A percentile compares a stretch with the other conserved stretches of the same genome.
phyloP scores from a whole-genome alignment of 495 filamentous ascomycete genomes.

The Penicillium angulare region DNA sequence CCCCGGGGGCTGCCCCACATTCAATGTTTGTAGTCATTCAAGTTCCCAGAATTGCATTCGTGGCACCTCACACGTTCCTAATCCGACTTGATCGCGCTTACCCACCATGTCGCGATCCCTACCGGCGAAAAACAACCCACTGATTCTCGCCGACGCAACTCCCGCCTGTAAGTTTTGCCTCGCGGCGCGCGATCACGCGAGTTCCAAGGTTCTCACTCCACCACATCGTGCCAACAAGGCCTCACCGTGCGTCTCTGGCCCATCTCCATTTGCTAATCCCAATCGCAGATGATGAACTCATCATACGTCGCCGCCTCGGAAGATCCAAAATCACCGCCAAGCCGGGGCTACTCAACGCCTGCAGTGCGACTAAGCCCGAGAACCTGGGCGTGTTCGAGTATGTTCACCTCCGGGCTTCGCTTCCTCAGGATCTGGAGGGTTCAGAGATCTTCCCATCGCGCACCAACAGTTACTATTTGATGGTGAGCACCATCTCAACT shows the following conservation, averaged over 20 bases:
- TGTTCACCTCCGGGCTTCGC: constrained; percentile 85
- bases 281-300: constrained; percentile 70
- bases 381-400: constrained; percentile 88
- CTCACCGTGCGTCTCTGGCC: constrained; percentile 4
- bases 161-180: constrained; percentile 58
- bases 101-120: constrained; percentile 64
- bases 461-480: constrained; percentile 92
- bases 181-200: constrained; percentile 14
- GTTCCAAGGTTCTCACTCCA: constrained; percentile 3
- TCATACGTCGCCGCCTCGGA: constrained; percentile 79
- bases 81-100: too few relatives aligned
- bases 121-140: constrained; percentile 71
- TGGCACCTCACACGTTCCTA: not conserved
- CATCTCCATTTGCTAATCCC: constrained; percentile 23
- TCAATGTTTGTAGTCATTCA: not conserved
- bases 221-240: not conserved
- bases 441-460: constrained; percentile 86
- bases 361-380: constrained; percentile 64
- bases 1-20: not conserved
- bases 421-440: constrained; percentile 79
- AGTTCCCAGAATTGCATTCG: too few relatives aligned
- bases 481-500: constrained; percentile 53
- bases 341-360: constrained; percentile 59
- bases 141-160: constrained; percentile 71
- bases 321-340: constrained; percentile 88